Evolutionary conservation across 2,329 filamentous ascomycete species (phyloP), one percentile per base, ranked within the genome.

Genomic region (Colletotrichum plurivorum): DNA sequence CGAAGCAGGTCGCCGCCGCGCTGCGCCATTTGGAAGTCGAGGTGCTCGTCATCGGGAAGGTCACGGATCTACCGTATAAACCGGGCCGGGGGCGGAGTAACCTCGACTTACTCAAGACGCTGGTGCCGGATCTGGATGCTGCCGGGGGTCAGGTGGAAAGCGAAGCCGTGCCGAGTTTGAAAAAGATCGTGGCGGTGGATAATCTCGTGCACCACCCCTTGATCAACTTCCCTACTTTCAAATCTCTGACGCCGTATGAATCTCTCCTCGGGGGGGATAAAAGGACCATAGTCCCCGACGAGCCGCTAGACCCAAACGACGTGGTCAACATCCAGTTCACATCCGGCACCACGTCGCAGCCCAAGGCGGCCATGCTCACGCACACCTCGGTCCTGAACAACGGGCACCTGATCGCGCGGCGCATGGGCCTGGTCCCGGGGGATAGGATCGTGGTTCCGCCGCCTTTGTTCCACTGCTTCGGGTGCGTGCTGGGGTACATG

Each of bases 311-410:
- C 16, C 84, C 90, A 0, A 78, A 88, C 70, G 95, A 98, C 58
- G 90, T 92, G 2, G 91, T 97, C 73, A 98, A 98, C 77, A 97
- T 98, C 72, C 95, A 98, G 79, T 98, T 98, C 83, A 99, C 96
- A 0, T 95, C 92, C 0, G 96, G 95, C n/a, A 98, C 96, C 0
- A 98, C 96, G 0, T 93, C 93, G 0, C 85, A 88, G 75, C 95
- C 95, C 22, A 98, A 98, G 82, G 96, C 96, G 0, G 95, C 95
- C 1, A 97, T 94, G 83, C 87, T 99, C 39, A 91, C 89, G 0
- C 95, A 98, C 81, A 87, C 86, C 3, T 91, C 88, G n/a, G 95
- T 98, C 72, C 85, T 99, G 70, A 99, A 98, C 81, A 98, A 98
- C 77, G 96, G 95, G 39, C 86, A 88, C 31, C 89, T 94, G 63